Conservation (phyloP, 2,329 filamentous ascomycete genomes). For the Pseudocercospora pini-densiflorae region DNA sequence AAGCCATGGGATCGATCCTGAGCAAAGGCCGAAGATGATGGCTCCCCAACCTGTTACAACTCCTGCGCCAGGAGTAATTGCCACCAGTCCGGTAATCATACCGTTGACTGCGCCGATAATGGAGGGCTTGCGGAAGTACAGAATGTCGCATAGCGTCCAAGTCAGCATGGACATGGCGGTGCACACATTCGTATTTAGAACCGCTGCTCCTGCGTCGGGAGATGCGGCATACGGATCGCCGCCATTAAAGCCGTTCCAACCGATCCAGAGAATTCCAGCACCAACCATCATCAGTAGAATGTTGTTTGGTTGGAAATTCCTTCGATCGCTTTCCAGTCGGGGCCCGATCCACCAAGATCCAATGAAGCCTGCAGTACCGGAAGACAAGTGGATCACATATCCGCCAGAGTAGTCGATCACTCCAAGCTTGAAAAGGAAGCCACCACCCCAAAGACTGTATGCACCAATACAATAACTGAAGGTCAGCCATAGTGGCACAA, state of each 20-base stretch:
- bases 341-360: slow-evolving; percentile 55
- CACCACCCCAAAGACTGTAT: slow-evolving; percentile 54
- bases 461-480: slow-evolving; percentile 52
- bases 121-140: slow-evolving; percentile 56
- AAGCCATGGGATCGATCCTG: slow-evolving; percentile 53
- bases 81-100: slow-evolving; percentile 59
- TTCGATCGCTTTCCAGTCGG: slow-evolving; percentile 50
- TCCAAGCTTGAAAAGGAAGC: slow-evolving; percentile 51
- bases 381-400: slow-evolving; percentile 59
- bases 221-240: slow-evolving; percentile 58
- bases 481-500: slow-evolving; percentile 58
- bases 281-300: slow-evolving; percentile 52
- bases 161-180: slow-evolving; percentile 54
- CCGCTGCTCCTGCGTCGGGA: slow-evolving; percentile 56
- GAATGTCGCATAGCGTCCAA: slow-evolving; percentile 53
- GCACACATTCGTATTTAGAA: slow-evolving; percentile 57
- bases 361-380: slow-evolving; percentile 56
- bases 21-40: slow-evolving; percentile 52
- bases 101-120: slow-evolving; percentile 57
- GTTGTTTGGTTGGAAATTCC: slow-evolving; percentile 55
- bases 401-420: slow-evolving; percentile 59
- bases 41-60: slow-evolving; percentile 58
- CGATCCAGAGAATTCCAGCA: slow-evolving; percentile 57
- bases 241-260: slow-evolving; percentile 60
- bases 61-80: slow-evolving; percentile 57